A percentile compares a stretch with the other conserved stretches of the same genome.
phyloP scores from a whole-genome alignment of 441 rosid species.

The Syzygium malaccense region DNA sequence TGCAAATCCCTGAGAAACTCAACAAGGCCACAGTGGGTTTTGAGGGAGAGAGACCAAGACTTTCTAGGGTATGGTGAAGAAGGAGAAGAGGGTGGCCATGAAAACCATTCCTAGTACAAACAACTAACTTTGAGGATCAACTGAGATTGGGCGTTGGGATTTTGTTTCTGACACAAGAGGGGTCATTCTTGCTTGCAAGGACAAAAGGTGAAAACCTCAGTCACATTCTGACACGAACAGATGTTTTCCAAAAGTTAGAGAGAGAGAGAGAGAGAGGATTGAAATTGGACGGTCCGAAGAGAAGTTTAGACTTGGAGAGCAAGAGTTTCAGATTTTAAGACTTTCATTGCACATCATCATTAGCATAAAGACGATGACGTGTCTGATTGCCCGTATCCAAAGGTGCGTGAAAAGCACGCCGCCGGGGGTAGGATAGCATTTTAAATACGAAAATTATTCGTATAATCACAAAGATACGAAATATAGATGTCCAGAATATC shows the following conservation, averaged over 20 bases:
- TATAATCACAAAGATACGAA: neutral
- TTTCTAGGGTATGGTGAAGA: neutral
- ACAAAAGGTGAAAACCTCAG: neutral
- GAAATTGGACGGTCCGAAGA: conserved; percentile 8
- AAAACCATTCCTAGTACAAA: neutral
- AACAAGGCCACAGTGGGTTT: neutral
- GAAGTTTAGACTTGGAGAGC: neutral
- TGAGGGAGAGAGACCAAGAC: neutral
- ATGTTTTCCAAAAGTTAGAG: neutral
- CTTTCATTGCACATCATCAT: neutral
- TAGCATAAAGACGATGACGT: neutral
- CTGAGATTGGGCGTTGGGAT: neutral
- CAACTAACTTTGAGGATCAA: neutral
- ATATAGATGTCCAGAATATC: neutral
- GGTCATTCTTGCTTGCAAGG: neutral
- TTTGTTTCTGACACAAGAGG: conserved; percentile 9
- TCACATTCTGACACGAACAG: neutral
- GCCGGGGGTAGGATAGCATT: neutral
- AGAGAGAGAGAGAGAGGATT: conserved; percentile 2
- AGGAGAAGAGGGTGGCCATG: neutral
- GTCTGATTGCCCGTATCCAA: neutral
- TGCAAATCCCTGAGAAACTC: neutral
- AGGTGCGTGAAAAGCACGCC: conserved; percentile 8
- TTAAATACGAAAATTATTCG: neutral
- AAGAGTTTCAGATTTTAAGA: neutral